Evolutionary conservation across 768 basidiomycete species (phyloP).

Genomic region (Dentipellis fragilis): DNA sequence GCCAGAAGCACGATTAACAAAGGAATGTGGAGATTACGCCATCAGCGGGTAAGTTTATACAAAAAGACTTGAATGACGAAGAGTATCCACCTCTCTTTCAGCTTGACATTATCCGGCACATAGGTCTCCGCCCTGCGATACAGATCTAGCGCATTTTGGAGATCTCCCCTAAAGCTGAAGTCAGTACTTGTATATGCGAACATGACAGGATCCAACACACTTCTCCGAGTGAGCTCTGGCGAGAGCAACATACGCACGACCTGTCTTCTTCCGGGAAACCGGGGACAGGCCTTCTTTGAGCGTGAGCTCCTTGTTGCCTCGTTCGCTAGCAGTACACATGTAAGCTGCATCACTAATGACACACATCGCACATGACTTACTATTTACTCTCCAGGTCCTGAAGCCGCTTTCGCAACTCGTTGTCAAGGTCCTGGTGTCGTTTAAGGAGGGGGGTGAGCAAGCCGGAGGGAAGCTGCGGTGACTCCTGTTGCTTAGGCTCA

Average conservation of each 20-base stretch:
- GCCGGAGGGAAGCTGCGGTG: conserved; percentile 28
- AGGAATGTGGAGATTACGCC: conserved; percentile 17
- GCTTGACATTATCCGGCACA: conserved; percentile 78
- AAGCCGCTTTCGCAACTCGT: conserved; percentile 53
- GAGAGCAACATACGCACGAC: conserved; percentile 74
- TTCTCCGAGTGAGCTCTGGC: conserved; percentile 76
- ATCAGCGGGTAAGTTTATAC: conserved; percentile 19
- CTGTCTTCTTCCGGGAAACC: conserved; percentile 71
- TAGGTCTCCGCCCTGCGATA: conserved; percentile 77
- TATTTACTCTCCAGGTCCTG: conserved; percentile 65
- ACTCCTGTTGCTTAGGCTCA: conserved; percentile 28
- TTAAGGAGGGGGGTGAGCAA: conserved; percentile 53
- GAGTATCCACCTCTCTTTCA: conserved; percentile 82
- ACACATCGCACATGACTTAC: conserved; percentile 31
- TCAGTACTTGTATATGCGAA: background rate
- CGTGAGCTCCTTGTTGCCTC: conserved; percentile 48
- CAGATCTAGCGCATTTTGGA: conserved; percentile 70
- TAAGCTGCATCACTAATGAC: background rate
- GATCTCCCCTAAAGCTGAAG: conserved; percentile 47
- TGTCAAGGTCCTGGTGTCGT: conserved; percentile 59
- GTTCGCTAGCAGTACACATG: conserved; percentile 32
- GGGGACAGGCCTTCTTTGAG: conserved; percentile 59
- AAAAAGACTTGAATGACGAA: conserved; percentile 58
- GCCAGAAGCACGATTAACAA: background rate
- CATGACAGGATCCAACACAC: conserved; percentile 28